Evolutionary conservation across 345 rosid genomes (phyloP).

Genomic region (Psidium friedrichsthalianum): DNA sequence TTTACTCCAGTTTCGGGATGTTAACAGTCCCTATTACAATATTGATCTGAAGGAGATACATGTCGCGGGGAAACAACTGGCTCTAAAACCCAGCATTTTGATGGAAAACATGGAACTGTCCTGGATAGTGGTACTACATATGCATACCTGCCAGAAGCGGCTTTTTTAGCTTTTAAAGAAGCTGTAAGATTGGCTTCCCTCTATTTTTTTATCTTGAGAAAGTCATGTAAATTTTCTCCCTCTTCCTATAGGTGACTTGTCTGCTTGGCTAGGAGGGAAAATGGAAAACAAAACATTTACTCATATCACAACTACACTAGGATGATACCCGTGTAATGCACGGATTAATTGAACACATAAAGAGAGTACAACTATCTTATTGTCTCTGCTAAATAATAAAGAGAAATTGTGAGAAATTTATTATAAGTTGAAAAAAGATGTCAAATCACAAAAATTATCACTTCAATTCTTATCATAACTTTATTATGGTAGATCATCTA

Average conservation of each 20-base stretch:
- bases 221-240: neutral
- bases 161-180: slow-evolving; percentile 58
- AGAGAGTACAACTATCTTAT: neutral
- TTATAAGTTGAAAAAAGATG: neutral
- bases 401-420: neutral
- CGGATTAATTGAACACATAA: neutral
- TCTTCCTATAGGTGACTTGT: neutral
- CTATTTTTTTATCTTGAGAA: neutral
- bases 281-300: neutral
- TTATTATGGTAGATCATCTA: neutral
- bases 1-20: slow-evolving; percentile 99
- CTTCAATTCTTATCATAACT: neutral
- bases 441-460: neutral
- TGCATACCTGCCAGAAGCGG: slow-evolving; percentile 81
- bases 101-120: slow-evolving; percentile 69
- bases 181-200: slow-evolving; percentile 41
- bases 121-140: slow-evolving; percentile 90
- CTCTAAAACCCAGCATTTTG: slow-evolving; percentile 43
- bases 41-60: slow-evolving; percentile 85
- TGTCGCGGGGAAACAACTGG: slow-evolving; percentile 78
- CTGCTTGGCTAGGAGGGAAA: neutral
- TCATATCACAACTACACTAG: neutral
- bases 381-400: neutral
- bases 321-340: neutral
- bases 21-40: slow-evolving; percentile 99